A percentile compares a stretch with the other conserved stretches of the same genome.
Conservation (phyloP, 2,329 filamentous ascomycete genomes). For the Pseudocercospora cruenta region DNA sequence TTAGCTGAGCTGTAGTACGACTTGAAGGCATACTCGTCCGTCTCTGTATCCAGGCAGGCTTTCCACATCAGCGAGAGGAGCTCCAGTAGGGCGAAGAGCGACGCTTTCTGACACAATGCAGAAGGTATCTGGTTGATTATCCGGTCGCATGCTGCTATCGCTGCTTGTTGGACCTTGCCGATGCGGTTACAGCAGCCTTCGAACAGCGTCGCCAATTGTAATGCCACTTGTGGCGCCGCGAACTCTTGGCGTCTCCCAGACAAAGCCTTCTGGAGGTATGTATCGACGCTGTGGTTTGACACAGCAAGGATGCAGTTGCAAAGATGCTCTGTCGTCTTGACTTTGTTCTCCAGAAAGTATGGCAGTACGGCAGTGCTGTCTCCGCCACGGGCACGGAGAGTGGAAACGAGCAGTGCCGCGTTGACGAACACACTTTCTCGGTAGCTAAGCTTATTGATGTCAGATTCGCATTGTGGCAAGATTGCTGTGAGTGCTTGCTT, state of each 20-base stretch:
- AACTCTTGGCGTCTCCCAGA: constrained; percentile 74
- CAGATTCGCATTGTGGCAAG: constrained; percentile 73
- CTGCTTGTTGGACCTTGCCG: constrained; percentile 84
- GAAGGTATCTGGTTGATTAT: constrained; percentile 86
- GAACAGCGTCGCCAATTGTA: constrained; percentile 83
- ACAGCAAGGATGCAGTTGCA: constrained; percentile 66
- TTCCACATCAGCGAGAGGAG: constrained; percentile 93
- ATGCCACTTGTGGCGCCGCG: constrained; percentile 87
- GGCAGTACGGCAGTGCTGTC: constrained; percentile 87
- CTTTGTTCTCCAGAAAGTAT: constrained; percentile 94
- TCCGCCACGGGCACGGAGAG: constrained; percentile 79
- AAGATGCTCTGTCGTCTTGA: constrained; percentile 60
- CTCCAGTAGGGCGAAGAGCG: constrained; percentile 90
- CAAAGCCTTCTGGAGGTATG: constrained; percentile 77
- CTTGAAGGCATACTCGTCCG: constrained; percentile 87
- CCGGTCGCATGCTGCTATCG: constrained; percentile 78
- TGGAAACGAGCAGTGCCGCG: constrained; percentile 86
- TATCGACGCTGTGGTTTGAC: constrained; percentile 71
- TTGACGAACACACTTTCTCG: constrained; percentile 91
- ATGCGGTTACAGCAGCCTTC: constrained; percentile 92
- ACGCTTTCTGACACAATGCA: constrained; percentile 83
- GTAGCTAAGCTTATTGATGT: constrained; percentile 83
- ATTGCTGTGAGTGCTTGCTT: constrained; percentile 76
- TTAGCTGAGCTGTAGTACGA: constrained; percentile 77
- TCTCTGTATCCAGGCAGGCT: constrained; percentile 90